Percentiles rank a stretch among this genome's conserved stretches.
phyloP scores from a whole-genome alignment of 1,284 basidiomycete genomes.

The Malassezia obtusa region DNA sequence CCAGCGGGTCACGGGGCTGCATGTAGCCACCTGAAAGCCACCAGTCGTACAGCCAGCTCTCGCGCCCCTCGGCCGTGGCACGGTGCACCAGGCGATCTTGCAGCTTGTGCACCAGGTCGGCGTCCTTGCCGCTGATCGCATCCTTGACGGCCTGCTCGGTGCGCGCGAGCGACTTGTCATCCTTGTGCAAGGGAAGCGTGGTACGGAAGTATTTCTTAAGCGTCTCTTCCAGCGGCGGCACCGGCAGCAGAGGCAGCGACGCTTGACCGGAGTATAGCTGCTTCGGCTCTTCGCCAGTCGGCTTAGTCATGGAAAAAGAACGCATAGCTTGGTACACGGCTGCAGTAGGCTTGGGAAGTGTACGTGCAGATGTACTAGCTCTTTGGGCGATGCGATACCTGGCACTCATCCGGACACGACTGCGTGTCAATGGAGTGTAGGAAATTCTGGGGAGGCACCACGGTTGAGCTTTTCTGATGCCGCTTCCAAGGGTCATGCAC shows the following conservation, averaged over 20 bases:
- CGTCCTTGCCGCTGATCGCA: slow-evolving; percentile 58
- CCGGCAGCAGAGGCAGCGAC: slow-evolving; percentile 41
- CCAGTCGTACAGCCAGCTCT: slow-evolving; percentile 90
- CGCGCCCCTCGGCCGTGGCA: slow-evolving; percentile 53
- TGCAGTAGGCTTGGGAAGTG: not conserved
- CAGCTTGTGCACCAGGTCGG: slow-evolving; percentile 63
- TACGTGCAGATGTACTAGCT: not conserved
- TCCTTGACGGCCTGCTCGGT: slow-evolving; percentile 52
- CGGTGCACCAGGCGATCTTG: slow-evolving; percentile 69
- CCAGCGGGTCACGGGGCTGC: slow-evolving; percentile 65
- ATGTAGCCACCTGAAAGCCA: slow-evolving; percentile 81
- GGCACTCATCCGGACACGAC: not conserved
- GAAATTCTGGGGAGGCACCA: not conserved
- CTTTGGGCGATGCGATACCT: not conserved
- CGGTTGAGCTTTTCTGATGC: not conserved
- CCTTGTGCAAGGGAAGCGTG: slow-evolving; percentile 34
- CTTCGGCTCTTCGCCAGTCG: slow-evolving; percentile 1
- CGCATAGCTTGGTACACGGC: slow-evolving; percentile 5
- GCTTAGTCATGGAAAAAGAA: slow-evolving; percentile 4
- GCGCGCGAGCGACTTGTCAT: slow-evolving; percentile 22
- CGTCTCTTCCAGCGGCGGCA: slow-evolving; percentile 42
- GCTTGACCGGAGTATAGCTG: slow-evolving; percentile 38
- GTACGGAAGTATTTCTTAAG: slow-evolving; percentile 37
- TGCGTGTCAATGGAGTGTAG: not conserved
- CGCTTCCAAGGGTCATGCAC: too few species aligned